Conservation (phyloP, 306 rosid genomes). For the Fragaria vesca region DNA sequence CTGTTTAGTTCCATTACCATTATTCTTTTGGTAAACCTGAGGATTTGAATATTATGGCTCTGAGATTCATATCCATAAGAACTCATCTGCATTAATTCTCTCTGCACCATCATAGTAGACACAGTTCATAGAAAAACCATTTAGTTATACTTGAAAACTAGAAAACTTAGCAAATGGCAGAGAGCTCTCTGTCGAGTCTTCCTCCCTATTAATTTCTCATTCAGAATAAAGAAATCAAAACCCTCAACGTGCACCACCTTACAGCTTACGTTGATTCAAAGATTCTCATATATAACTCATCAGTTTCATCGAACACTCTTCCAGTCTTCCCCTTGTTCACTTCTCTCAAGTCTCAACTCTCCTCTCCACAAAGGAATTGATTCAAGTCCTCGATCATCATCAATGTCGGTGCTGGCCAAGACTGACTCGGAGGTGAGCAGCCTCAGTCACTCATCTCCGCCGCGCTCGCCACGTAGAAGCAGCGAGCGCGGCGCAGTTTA, state of each 20-base stretch:
- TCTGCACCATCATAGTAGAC: background rate
- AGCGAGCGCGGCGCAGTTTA: constrained; percentile 51
- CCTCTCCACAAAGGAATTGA: too few species aligned
- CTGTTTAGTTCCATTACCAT: background rate
- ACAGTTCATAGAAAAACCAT: background rate
- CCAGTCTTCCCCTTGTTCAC: background rate
- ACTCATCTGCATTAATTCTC: background rate
- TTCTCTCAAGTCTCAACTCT: background rate
- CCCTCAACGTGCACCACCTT: constrained; percentile 31
- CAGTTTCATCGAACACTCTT: background rate
- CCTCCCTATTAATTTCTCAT: constrained; percentile 34
- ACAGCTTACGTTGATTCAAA: constrained; percentile 35
- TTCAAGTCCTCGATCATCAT: background rate
- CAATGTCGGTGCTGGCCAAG: constrained; percentile 54
- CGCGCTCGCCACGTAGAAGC: constrained; percentile 42
- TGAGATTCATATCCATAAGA: constrained; percentile 2
- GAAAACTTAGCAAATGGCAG: constrained; percentile 7
- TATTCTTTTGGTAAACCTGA: background rate
- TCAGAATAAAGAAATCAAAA: constrained; percentile 18
- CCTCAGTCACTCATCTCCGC: constrained; percentile 70
- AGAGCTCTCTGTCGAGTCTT: constrained; percentile 21
- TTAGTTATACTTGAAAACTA: background rate
- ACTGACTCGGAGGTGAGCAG: constrained; percentile 95
- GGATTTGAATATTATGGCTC: constrained; percentile 5
- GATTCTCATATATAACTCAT: constrained; percentile 12